Evolutionary conservation across 495 filamentous ascomycete genomes (phyloP).

Genomic region (Penicillium chermesinum): DNA sequence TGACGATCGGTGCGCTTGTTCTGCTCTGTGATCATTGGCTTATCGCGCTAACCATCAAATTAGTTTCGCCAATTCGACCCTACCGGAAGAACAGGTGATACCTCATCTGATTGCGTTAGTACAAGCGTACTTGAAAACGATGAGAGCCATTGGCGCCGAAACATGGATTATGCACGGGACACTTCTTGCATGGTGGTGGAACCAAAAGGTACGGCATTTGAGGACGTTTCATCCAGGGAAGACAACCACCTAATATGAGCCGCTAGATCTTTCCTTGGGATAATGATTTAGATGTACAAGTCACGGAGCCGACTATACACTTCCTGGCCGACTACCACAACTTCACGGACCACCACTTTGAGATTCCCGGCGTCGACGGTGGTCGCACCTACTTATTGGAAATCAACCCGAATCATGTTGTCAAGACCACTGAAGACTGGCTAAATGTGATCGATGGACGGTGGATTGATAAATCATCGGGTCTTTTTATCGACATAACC

Average conservation of each 20-base stretch:
- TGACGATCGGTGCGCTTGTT: constrained; percentile 49
- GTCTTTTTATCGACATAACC: constrained; percentile 61
- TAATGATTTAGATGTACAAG: constrained; percentile 56
- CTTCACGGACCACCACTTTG: constrained; percentile 55
- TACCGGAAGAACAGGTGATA: constrained; percentile 44
- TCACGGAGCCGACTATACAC: constrained; percentile 50
- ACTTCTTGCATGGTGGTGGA: constrained; percentile 61
- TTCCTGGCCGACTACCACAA: constrained; percentile 58
- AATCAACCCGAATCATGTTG: constrained; percentile 54
- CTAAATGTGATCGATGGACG: constrained; percentile 57
- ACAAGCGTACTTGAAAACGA: constrained; percentile 51
- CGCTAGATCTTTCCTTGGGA: constrained; percentile 57
- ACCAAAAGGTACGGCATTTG: constrained; percentile 39
- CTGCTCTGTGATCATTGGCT: not conserved
- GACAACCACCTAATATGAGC: not conserved
- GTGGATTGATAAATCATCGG: constrained; percentile 58
- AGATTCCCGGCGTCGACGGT: constrained; percentile 36
- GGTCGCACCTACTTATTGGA: constrained; percentile 53
- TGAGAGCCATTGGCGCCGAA: constrained; percentile 51
- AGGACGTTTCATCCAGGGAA: not conserved
- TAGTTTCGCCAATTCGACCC: constrained; percentile 45
- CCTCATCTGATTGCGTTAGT: constrained; percentile 46
- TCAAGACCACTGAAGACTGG: constrained; percentile 39
- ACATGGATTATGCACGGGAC: constrained; percentile 63
- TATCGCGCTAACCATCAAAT: constrained; percentile 14